A percentile compares a stretch with the other conserved stretches of the same genome.
phyloP scores from a whole-genome alignment of 306 rosid genomes.

The Cucumis hystrix region DNA sequence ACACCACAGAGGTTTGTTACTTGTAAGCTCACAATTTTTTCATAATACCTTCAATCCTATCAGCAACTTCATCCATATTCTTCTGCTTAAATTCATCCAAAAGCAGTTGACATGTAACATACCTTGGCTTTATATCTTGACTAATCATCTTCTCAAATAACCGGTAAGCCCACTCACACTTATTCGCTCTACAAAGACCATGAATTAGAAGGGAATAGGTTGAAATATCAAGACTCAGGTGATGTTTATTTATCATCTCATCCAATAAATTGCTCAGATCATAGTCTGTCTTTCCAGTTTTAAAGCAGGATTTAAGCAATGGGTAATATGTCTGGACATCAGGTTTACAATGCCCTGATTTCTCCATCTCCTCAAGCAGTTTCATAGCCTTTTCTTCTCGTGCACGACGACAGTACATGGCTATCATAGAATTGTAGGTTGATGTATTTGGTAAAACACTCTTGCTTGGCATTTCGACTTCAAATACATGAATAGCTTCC shows the following conservation, averaged over 20 bases:
- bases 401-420: constrained; percentile 50
- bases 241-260: constrained; percentile 54
- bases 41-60: constrained; percentile 53
- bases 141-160: constrained; percentile 67
- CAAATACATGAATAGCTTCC: constrained; percentile 40
- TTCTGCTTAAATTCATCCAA: constrained; percentile 49
- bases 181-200: constrained; percentile 58
- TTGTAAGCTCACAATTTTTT: constrained; percentile 26
- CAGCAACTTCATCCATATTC: constrained; percentile 51
- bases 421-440: constrained; percentile 68
- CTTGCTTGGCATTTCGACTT: constrained; percentile 42
- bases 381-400: constrained; percentile 42
- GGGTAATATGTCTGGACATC: constrained; percentile 74
- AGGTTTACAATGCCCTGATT: constrained; percentile 51
- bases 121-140: constrained; percentile 54
- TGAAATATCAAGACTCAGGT: constrained; percentile 65
- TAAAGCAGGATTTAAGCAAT: constrained; percentile 66
- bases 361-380: constrained; percentile 45
- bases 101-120: constrained; percentile 56
- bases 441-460: constrained; percentile 49
- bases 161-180: constrained; percentile 48
- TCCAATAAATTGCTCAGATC: constrained; percentile 36
- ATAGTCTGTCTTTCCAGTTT: constrained; percentile 26
- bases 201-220: constrained; percentile 67
- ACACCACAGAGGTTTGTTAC: not conserved